Conservation (phyloP, 2,329 filamentous ascomycete genomes). For the Pseudopyrenochaeta lycopersici region DNA sequence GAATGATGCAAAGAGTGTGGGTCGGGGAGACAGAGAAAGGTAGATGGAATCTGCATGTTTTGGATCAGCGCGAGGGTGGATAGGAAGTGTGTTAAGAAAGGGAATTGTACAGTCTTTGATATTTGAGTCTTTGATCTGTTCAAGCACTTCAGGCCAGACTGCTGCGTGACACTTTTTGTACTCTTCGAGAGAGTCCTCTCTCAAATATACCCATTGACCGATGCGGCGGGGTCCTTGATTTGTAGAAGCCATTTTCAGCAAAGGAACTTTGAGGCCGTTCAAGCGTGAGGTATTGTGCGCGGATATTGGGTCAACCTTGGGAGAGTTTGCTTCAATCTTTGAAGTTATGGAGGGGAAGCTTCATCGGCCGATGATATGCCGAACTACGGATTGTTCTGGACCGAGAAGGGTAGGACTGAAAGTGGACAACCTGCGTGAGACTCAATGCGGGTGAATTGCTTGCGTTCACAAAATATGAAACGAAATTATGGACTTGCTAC, state of each 20-base stretch:
- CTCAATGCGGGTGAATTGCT: too few relatives aligned
- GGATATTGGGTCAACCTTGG: not conserved
- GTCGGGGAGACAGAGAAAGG: slow-evolving; percentile 67
- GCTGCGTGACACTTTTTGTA: slow-evolving; percentile 79
- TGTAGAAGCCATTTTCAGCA: slow-evolving; percentile 14
- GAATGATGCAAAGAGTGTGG: slow-evolving; percentile 76
- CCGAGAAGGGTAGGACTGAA: not conserved
- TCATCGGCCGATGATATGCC: not conserved
- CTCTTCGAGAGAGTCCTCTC: slow-evolving; percentile 69
- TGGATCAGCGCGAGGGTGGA: not conserved
- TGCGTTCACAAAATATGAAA: too few relatives aligned
- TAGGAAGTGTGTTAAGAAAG: slow-evolving; percentile 55
- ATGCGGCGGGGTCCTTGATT: slow-evolving; percentile 59
- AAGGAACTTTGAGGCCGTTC: not conserved
- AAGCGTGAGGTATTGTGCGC: not conserved
- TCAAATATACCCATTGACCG: slow-evolving; percentile 77
- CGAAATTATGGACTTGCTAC: too few relatives aligned
- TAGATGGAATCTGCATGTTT: slow-evolving; percentile 69
- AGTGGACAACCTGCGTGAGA: not conserved
- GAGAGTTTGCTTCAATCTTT: not conserved
- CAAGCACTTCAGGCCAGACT: slow-evolving; percentile 80
- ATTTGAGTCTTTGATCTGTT: slow-evolving; percentile 78
- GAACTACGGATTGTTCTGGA: not conserved
- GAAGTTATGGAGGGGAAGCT: slow-evolving; percentile 1
- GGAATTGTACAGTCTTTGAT: slow-evolving; percentile 69